These are phyloP conservation scores for Sequoia sempervirens DNA, from an alignment of 75 land plant genomes.

Conservation along the genomic window DNA sequence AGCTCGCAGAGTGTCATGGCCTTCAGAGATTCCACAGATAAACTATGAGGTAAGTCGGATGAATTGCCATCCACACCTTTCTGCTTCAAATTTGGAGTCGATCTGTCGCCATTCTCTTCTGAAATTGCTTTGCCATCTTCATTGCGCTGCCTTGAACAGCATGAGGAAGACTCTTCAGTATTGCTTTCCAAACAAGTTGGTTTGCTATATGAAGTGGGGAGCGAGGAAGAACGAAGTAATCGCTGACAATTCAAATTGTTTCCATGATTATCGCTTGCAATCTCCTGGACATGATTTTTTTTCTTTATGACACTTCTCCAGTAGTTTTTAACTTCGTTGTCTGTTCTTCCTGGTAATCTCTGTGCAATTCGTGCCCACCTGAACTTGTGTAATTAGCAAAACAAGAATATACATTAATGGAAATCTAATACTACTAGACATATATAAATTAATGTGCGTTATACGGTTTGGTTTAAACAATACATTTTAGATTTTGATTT, in stretches of 20 bases:
- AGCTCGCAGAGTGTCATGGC: background rate
- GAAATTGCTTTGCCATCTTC: background rate
- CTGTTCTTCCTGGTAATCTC: slow-evolving; percentile 13
- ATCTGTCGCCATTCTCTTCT: background rate
- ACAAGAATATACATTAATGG: background rate
- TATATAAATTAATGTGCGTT: no score
- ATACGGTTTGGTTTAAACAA: no score
- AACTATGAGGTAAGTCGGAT: background rate
- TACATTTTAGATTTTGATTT: no score
- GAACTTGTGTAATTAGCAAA: background rate
- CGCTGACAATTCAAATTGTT: background rate
- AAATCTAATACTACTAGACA: no score
- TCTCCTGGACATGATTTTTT: background rate
- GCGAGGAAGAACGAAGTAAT: background rate
- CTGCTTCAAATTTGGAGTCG: background rate
- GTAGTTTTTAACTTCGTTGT: slow-evolving; percentile 17
- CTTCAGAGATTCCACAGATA: background rate
- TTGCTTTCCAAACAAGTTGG: background rate
- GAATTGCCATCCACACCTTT: background rate
- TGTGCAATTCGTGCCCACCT: slow-evolving; percentile 19
- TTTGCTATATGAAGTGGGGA: background rate
- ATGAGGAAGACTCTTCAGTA: background rate
- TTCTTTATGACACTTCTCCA: slow-evolving; percentile 11
- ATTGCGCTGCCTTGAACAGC: background rate
- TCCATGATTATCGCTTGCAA: background rate